phyloP scores from a whole-genome alignment of 306 rosid genomes.

The Vigna unguiculata region DNA sequence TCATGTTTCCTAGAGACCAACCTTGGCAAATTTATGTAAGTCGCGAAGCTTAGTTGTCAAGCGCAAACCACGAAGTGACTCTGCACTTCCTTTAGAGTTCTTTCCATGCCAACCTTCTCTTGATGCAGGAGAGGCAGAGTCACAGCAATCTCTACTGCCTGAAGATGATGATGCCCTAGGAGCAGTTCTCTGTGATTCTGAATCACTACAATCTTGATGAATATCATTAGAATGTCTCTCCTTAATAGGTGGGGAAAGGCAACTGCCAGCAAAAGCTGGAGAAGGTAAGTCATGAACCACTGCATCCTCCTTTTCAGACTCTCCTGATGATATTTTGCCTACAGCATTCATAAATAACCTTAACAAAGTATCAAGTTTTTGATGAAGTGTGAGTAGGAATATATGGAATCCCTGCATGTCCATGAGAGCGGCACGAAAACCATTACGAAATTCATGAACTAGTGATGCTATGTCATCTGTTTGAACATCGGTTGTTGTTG shows the following conservation, averaged over 20 bases:
- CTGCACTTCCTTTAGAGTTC: conserved; percentile 65
- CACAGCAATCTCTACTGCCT: conserved; percentile 62
- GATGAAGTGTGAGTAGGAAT: conserved; percentile 82
- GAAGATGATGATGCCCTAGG: conserved; percentile 66
- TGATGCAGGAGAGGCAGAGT: conserved; percentile 68
- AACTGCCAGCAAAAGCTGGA: conserved; percentile 43
- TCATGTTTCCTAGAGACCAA: conserved; percentile 40
- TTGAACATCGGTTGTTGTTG: conserved; percentile 45
- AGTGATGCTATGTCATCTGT: conserved; percentile 50
- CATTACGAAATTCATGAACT: conserved; percentile 77
- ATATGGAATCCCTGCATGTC: conserved; percentile 91
- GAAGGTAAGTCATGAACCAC: conserved; percentile 63
- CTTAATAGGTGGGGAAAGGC: conserved; percentile 63
- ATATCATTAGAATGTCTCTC: conserved; percentile 63
- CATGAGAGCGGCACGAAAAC: conserved; percentile 88
- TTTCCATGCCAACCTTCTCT: conserved; percentile 85
- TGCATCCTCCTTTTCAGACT: conserved; percentile 80
- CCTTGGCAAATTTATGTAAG: conserved; percentile 92
- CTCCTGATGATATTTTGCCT: conserved; percentile 66
- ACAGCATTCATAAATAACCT: conserved; percentile 66
- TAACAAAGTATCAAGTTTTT: conserved; percentile 78
- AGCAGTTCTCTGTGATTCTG: conserved; percentile 69
- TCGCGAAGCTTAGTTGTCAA: conserved; percentile 93
- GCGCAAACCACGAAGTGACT: conserved; percentile 70
- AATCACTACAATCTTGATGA: conserved; percentile 68